Conservation (phyloP, 345 rosid species). For the Draba incana region DNA sequence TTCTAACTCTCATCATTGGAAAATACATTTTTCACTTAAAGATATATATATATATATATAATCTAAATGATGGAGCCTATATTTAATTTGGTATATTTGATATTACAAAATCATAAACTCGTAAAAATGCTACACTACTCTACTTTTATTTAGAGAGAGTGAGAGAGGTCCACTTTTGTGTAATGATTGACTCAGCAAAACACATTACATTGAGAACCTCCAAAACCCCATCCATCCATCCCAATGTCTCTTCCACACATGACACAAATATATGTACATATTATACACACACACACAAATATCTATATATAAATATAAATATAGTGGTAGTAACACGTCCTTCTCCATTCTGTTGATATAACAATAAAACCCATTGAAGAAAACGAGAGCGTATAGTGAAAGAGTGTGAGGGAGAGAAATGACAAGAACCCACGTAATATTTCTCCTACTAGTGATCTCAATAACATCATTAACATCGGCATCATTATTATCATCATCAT, state of each 20-base stretch:
- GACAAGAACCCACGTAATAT: slow-evolving; percentile 31
- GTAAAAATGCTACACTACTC: slow-evolving; percentile 12
- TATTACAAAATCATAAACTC: background rate
- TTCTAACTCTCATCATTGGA: slow-evolving; percentile 2
- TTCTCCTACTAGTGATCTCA: slow-evolving; percentile 17
- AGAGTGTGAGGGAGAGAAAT: slow-evolving; percentile 17
- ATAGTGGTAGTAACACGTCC: slow-evolving; percentile 13
- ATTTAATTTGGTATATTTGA: background rate
- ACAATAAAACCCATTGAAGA: slow-evolving; percentile 18
- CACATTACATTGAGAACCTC: slow-evolving; percentile 24
- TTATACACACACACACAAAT: background rate
- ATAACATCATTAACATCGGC: slow-evolving; percentile 4
- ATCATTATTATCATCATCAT: slow-evolving; percentile 17
- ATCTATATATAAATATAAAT: background rate
- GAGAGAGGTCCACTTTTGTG: slow-evolving; percentile 8
- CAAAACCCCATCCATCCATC: slow-evolving; percentile 31
- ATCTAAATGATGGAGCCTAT: slow-evolving; percentile 2
- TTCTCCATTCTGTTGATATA: slow-evolving; percentile 22
- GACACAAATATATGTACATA: slow-evolving; percentile 19
- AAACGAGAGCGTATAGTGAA: slow-evolving; percentile 9
- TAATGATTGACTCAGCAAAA: slow-evolving; percentile 31
- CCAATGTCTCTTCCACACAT: slow-evolving; percentile 29
- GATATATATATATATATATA: background rate
- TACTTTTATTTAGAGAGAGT: background rate
- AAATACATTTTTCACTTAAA: background rate